Evolutionary conservation across 768 basidiomycete genomes (phyloP).

Genomic region (Omphalotus guepiniiformis): DNA sequence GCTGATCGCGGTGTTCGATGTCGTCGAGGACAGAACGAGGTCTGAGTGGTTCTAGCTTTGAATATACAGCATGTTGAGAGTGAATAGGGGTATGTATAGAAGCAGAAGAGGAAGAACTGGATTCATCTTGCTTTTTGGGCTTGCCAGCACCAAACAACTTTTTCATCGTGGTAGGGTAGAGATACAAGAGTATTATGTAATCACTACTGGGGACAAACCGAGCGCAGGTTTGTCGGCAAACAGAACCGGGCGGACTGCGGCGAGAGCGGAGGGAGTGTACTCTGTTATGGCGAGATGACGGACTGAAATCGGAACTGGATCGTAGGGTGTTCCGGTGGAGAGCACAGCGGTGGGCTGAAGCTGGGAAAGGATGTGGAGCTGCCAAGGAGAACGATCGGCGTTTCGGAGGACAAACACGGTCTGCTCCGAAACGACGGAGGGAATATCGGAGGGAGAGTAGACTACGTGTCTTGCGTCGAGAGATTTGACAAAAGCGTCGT

Average conservation of each 20-base stretch:
- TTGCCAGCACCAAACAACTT: too few species aligned
- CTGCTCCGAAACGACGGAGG: background rate
- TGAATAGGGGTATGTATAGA: slow-evolving; percentile 27
- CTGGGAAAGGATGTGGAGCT: background rate
- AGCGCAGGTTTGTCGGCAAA: slow-evolving; percentile 4
- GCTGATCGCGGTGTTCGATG: too few species aligned
- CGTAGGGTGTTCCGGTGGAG: slow-evolving; percentile 10
- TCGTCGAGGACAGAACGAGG: slow-evolving; percentile 20
- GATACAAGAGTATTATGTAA: too few species aligned
- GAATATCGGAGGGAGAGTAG: slow-evolving; percentile 23
- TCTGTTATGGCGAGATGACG: slow-evolving; percentile 3
- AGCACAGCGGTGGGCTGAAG: background rate
- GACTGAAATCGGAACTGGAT: background rate
- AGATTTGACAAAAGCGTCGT: slow-evolving; percentile 41
- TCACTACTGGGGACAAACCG: slow-evolving; percentile 5
- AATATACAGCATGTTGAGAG: too few species aligned
- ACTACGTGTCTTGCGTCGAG: slow-evolving; percentile 44
- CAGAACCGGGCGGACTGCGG: slow-evolving; percentile 1
- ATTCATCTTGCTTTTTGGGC: too few species aligned
- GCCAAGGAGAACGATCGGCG: slow-evolving; percentile 8
- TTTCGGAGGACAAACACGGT: slow-evolving; percentile 8
- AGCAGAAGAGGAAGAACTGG: slow-evolving; percentile 49
- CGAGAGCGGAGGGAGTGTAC: slow-evolving; percentile 5
- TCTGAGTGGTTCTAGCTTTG: slow-evolving; percentile 10
- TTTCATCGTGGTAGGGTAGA: too few species aligned